A percentile compares a stretch with the other conserved stretches of the same genome.
Conservation (phyloP, 768 basidiomycete genomes). For the Lyophyllum decastes region DNA sequence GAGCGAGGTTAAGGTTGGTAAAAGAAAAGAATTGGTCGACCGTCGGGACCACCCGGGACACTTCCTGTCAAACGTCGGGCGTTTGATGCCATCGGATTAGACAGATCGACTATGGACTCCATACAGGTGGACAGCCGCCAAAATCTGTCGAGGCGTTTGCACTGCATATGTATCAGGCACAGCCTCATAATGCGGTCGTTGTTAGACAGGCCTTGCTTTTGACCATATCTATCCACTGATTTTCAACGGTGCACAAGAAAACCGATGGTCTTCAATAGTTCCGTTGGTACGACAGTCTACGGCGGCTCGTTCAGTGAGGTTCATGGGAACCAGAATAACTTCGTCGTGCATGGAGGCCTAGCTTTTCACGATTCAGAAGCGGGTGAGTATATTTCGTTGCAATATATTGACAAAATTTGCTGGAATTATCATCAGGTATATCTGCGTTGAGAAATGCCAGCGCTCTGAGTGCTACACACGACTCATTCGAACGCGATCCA, state of each 20-base stretch:
- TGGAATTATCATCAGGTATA: background rate
- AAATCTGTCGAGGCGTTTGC: no score
- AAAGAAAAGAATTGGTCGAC: background rate
- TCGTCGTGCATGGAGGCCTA: background rate
- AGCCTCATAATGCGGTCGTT: no score
- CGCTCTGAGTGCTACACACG: conserved; percentile 9
- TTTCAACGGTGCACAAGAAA: no score
- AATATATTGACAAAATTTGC: background rate
- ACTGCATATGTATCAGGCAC: no score
- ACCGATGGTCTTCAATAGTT: background rate
- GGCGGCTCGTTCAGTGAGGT: background rate
- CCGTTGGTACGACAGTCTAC: background rate
- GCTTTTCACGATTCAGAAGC: background rate
- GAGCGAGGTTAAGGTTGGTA: background rate
- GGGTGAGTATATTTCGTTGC: background rate
- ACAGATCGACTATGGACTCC: background rate
- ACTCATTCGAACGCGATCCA: conserved; percentile 17
- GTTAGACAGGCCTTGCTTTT: no score
- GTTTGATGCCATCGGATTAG: background rate
- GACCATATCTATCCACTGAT: no score
- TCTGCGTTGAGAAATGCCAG: background rate
- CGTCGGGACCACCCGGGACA: background rate
- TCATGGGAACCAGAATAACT: background rate
- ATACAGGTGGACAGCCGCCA: no score
- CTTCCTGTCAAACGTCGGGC: background rate